phyloP scores from a whole-genome alignment of 208 protist species.

The Strigomonas galati region DNA sequence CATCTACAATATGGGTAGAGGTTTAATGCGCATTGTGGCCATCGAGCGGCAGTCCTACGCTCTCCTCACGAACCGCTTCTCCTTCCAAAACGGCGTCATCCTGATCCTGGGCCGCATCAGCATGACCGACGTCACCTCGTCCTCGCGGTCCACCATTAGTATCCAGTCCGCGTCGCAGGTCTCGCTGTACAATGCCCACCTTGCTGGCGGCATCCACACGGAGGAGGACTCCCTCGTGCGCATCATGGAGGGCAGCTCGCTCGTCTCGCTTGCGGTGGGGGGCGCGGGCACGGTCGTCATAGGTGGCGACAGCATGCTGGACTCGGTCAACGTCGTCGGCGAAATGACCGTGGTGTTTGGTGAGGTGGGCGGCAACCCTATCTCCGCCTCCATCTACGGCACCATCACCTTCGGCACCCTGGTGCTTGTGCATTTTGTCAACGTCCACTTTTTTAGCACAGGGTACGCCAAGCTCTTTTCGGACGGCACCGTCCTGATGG shows the following conservation, averaged over 20 bases:
- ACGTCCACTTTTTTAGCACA: slow-evolving; percentile 42
- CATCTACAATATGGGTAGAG: slow-evolving; percentile 51
- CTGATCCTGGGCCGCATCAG: slow-evolving; percentile 45
- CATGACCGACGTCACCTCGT: slow-evolving; percentile 43
- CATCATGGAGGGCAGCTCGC: slow-evolving; percentile 35
- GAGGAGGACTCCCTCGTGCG: slow-evolving; percentile 43
- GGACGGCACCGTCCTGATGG: slow-evolving; percentile 29
- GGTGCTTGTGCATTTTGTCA: slow-evolving; percentile 32
- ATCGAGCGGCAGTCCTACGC: slow-evolving; percentile 43
- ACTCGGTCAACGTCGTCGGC: slow-evolving; percentile 51
- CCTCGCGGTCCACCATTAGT: slow-evolving; percentile 27
- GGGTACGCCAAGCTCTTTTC: slow-evolving; percentile 47
- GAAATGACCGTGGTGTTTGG: slow-evolving; percentile 17
- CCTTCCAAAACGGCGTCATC: slow-evolving; percentile 46
- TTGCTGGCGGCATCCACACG: slow-evolving; percentile 33
- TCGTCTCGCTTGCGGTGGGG: slow-evolving; percentile 37
- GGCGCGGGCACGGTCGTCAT: slow-evolving; percentile 41
- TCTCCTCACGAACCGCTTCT: slow-evolving; percentile 54
- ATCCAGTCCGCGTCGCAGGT: slow-evolving; percentile 33
- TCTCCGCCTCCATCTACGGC: slow-evolving; percentile 48
- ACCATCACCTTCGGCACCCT: slow-evolving; percentile 40
- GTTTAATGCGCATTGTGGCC: slow-evolving; percentile 49
- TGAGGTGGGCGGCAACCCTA: slow-evolving; percentile 1
- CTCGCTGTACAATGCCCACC: slow-evolving; percentile 32
- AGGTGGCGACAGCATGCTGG: slow-evolving; percentile 43